A percentile compares a stretch with the other conserved stretches of the same genome.
phyloP scores from a whole-genome alignment of 2,329 filamentous ascomycete species.

The Xylariaceae sp. region DNA sequence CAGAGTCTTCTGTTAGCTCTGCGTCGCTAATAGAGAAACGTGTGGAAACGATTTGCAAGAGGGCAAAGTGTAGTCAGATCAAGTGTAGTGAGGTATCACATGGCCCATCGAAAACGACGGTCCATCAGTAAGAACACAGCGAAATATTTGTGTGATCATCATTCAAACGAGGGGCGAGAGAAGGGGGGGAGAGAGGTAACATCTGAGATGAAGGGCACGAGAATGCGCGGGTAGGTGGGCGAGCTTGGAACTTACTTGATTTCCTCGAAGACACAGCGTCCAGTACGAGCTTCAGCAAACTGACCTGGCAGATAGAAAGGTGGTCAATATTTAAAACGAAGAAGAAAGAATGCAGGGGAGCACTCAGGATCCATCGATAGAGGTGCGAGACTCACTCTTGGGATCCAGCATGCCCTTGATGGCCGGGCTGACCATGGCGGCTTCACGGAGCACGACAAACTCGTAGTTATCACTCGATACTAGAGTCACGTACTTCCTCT shows the following conservation, averaged over 20 bases:
- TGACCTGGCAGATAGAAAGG: conserved; percentile 39
- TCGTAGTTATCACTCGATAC: conserved; percentile 71
- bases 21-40: background rate
- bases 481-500: conserved; percentile 67
- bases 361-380: background rate
- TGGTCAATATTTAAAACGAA: background rate
- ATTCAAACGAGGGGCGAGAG: conserved; percentile 19
- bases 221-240: background rate
- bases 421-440: conserved; percentile 62
- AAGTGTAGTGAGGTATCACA: conserved; percentile 57
- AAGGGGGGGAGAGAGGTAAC: background rate
- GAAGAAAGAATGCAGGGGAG: no score
- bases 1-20: conserved; percentile 20
- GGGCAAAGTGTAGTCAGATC: conserved; percentile 43
- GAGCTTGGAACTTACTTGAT: conserved; percentile 56
- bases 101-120: conserved; percentile 37
- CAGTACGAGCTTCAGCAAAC: conserved; percentile 60
- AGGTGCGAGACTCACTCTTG: conserved; percentile 48
- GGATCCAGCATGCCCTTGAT: conserved; percentile 73
- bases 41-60: background rate
- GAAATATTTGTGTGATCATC: conserved; percentile 35
- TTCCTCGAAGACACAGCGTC: conserved; percentile 62
- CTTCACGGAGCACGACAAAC: conserved; percentile 68
- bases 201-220: background rate
- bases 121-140: conserved; percentile 46